phyloP scores from a whole-genome alignment of 2,329 filamentous ascomycete species.

The Sclerotiophoma versabilis region DNA sequence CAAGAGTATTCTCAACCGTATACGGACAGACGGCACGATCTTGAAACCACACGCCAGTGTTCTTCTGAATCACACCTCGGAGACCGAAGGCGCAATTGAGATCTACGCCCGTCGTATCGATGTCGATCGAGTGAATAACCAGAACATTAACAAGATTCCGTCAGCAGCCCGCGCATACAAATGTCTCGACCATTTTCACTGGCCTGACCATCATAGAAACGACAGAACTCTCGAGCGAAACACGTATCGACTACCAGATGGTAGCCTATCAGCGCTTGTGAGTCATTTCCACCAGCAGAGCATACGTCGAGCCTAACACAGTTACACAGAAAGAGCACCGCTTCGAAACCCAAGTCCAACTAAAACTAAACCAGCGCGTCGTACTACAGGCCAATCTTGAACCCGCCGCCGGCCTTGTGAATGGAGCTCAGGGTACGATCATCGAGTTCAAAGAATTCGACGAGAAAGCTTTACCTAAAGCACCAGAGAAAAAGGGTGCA shows the following conservation, averaged over 20 bases:
- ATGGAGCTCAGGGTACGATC: slow-evolving; percentile 46
- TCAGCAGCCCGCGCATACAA: slow-evolving; percentile 34
- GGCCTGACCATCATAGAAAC: slow-evolving; percentile 39
- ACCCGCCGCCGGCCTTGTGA: slow-evolving; percentile 39
- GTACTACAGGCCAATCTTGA: slow-evolving; percentile 61
- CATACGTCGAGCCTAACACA: background rate
- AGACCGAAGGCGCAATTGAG: slow-evolving; percentile 54
- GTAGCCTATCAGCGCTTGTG: slow-evolving; percentile 32
- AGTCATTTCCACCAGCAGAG: background rate
- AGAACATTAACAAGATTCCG: slow-evolving; percentile 42
- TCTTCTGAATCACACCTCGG: slow-evolving; percentile 49
- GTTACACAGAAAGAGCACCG: slow-evolving; percentile 52
- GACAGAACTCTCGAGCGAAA: slow-evolving; percentile 27
- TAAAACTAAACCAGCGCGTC: slow-evolving; percentile 62
- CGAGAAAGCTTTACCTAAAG: slow-evolving; percentile 36
- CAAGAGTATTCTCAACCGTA: slow-evolving; percentile 63
- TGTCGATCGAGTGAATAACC: slow-evolving; percentile 44
- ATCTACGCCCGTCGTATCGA: slow-evolving; percentile 54
- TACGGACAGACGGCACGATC: slow-evolving; percentile 52
- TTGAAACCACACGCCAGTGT: slow-evolving; percentile 48
- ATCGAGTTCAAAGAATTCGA: slow-evolving; percentile 49
- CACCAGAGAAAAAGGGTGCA: slow-evolving; percentile 6
- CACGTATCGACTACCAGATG: slow-evolving; percentile 6
- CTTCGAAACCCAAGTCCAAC: slow-evolving; percentile 52
- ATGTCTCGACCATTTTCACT: slow-evolving; percentile 54